A percentile compares a stretch with the other conserved stretches of the same genome.
phyloP scores from a whole-genome alignment of 768 basidiomycete species.

The Leccinum subgranulosum region DNA sequence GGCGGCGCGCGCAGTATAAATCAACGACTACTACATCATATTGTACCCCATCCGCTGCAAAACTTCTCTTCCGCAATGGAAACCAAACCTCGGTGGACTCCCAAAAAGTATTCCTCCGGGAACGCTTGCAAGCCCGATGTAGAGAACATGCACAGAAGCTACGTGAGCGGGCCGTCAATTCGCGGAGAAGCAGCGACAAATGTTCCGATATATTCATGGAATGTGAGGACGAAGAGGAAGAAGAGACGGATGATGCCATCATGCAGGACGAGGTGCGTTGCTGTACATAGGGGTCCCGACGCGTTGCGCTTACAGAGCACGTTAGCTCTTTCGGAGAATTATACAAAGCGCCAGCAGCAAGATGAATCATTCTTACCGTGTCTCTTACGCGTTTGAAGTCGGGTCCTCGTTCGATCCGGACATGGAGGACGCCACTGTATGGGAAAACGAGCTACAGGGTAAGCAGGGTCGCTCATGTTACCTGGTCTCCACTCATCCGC shows the following conservation, averaged over 20 bases:
- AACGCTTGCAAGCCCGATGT: conserved; percentile 60
- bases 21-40: conserved; percentile 26
- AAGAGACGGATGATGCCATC: conserved; percentile 55
- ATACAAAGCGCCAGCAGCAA: conserved; percentile 52
- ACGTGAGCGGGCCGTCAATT: conserved; percentile 44
- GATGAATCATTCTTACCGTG: conserved; percentile 49
- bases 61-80: conserved; percentile 13
- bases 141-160: conserved; percentile 58
- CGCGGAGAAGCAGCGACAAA: conserved; percentile 45
- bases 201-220: conserved; percentile 47
- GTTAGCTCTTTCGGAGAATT: conserved; percentile 65
- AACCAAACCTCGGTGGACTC: conserved; percentile 38
- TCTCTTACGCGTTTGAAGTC: conserved; percentile 66
- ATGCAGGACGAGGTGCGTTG: conserved; percentile 58
- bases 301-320: conserved; percentile 6
- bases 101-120: conserved; percentile 53
- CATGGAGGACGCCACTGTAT: conserved; percentile 57
- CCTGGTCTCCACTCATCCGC: conserved; percentile 1
- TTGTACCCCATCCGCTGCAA: conserved; percentile 11
- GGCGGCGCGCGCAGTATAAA: conserved; percentile 59
- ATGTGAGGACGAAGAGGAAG: conserved; percentile 43
- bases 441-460: conserved; percentile 59
- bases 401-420: conserved; percentile 77
- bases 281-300: neutral
- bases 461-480: conserved; percentile 1